phyloP scores from a whole-genome alignment of 345 rosid species.

The Salix purpurea region DNA sequence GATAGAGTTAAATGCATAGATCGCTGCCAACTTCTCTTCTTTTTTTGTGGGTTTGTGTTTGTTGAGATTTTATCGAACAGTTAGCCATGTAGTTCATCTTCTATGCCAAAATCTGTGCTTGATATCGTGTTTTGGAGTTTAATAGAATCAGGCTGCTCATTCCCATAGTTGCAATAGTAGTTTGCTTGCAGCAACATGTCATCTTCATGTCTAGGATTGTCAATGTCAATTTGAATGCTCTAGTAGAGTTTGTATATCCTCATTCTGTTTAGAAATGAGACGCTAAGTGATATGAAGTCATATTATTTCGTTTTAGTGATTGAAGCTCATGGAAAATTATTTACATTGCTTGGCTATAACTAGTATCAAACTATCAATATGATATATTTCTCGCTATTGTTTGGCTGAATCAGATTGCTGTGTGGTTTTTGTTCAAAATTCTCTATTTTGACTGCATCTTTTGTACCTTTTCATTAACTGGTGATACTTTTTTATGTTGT shows the following conservation, averaged over 20 bases:
- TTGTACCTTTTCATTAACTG: not conserved
- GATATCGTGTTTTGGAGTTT: no score
- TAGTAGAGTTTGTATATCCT: not conserved
- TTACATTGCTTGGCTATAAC: not conserved
- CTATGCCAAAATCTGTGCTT: no score
- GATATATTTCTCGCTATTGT: not conserved
- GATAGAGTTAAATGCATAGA: not conserved
- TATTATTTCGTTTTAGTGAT: not conserved
- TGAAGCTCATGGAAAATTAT: no score
- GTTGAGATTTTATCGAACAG: no score
- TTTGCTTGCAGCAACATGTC: no score
- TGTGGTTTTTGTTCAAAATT: not conserved
- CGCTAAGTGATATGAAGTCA: not conserved
- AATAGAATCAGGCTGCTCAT: no score
- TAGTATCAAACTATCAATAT: not conserved
- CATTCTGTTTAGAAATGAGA: not conserved
- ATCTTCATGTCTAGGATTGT: no score
- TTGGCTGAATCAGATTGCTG: not conserved
- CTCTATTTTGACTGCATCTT: not conserved
- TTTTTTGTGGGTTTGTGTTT: no score
- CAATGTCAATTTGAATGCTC: not conserved
- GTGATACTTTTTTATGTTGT: conserved; percentile 9
- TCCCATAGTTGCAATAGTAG: no score
- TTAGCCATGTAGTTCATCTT: no score
- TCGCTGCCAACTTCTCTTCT: no score